phyloP scores from a whole-genome alignment of 495 filamentous ascomycete genomes.

The Cercophora scortea region DNA sequence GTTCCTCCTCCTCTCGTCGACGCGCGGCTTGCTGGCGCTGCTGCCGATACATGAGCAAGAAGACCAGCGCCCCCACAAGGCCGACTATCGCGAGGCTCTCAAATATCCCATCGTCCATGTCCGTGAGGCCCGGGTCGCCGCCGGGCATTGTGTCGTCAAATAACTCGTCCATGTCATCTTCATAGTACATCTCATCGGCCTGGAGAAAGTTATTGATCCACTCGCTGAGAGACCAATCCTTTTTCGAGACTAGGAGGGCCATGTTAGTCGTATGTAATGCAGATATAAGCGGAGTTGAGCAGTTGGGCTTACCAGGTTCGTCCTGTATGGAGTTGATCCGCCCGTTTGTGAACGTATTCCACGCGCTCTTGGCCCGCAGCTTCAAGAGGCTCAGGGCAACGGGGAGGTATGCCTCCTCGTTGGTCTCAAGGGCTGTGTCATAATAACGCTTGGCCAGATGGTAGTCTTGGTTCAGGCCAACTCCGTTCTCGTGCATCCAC shows the following conservation, averaged over 20 bases:
- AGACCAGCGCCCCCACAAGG: slow-evolving; percentile 63
- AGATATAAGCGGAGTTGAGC: background rate
- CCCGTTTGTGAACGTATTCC: slow-evolving; percentile 88
- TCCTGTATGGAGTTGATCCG: slow-evolving; percentile 84
- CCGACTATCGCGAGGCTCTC: slow-evolving; percentile 81
- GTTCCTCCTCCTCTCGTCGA: slow-evolving; percentile 30
- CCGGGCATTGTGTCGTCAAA: slow-evolving; percentile 50
- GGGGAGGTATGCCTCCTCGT: slow-evolving; percentile 88
- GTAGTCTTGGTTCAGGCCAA: slow-evolving; percentile 91
- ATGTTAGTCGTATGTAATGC: slow-evolving; percentile 4
- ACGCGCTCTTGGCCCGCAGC: slow-evolving; percentile 73
- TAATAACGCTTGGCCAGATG: slow-evolving; percentile 96
- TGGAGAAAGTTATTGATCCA: slow-evolving; percentile 79
- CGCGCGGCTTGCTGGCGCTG: slow-evolving; percentile 55
- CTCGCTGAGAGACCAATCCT: slow-evolving; percentile 68
- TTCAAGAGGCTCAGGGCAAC: slow-evolving; percentile 85
- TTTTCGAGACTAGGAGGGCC: slow-evolving; percentile 45
- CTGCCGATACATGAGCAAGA: slow-evolving; percentile 76
- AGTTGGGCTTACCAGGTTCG: slow-evolving; percentile 62
- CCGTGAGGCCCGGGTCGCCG: slow-evolving; percentile 45
- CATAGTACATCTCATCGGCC: slow-evolving; percentile 62
- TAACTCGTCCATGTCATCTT: slow-evolving; percentile 49
- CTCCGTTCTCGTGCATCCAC: slow-evolving; percentile 99
- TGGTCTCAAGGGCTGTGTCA: slow-evolving; percentile 83
- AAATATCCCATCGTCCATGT: slow-evolving; percentile 62